These are phyloP conservation scores for Actinomortierella wolfii DNA, from an alignment of 371 early-diverging fungal genomes.

Conservation along the genomic window DNA sequence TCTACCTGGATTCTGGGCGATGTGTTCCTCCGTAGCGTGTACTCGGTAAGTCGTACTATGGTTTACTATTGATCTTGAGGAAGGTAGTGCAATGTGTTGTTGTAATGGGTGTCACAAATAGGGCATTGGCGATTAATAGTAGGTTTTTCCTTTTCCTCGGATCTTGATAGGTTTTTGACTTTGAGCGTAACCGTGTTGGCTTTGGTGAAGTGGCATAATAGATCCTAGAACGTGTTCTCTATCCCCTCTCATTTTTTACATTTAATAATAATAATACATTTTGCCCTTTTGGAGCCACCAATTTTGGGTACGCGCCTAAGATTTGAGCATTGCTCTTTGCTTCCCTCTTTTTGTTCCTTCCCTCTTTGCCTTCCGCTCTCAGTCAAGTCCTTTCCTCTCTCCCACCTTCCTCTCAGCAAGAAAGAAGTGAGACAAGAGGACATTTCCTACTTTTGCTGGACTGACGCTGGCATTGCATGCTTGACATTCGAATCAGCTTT, in stretches of 20 bases:
- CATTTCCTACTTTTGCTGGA: slow-evolving; percentile 3
- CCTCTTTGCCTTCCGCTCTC: not conserved
- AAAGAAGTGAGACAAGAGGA: too few relatives aligned
- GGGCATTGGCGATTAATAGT: too few relatives aligned
- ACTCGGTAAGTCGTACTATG: slow-evolving; percentile 64
- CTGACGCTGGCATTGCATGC: not conserved
- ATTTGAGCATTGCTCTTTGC: too few relatives aligned
- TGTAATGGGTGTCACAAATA: not conserved
- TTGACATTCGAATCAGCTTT: not conserved
- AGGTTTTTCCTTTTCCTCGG: not conserved
- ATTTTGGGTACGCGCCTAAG: too few relatives aligned
- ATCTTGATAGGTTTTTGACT: slow-evolving; percentile 55
- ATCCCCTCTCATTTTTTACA: too few relatives aligned
- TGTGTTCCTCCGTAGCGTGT: slow-evolving; percentile 75
- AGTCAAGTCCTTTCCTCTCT: not conserved
- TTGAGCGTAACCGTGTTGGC: slow-evolving; percentile 71
- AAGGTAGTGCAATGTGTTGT: not conserved
- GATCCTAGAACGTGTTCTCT: too few relatives aligned
- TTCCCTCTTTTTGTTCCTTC: not conserved
- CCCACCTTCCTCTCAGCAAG: too few relatives aligned
- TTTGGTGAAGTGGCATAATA: slow-evolving; percentile 52
- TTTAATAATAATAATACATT: too few relatives aligned
- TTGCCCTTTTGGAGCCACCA: too few relatives aligned
- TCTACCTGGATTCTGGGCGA: slow-evolving; percentile 80
- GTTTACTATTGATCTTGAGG: not conserved